phyloP scores from a whole-genome alignment of 176 grass and related monocot genomes.

The Juncus effusus region DNA sequence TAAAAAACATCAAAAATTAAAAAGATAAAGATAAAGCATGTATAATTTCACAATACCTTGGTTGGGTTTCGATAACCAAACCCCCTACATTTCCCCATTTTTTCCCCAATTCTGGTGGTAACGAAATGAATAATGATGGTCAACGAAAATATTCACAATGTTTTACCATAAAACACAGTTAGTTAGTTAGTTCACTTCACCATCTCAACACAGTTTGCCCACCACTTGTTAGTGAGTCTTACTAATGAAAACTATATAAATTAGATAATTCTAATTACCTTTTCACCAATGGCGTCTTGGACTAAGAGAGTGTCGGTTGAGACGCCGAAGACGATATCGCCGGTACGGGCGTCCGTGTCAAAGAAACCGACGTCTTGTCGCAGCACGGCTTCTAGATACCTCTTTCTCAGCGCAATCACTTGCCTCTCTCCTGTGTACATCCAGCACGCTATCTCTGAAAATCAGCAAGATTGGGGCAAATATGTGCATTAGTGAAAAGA shows the following conservation, averaged over 20 bases:
- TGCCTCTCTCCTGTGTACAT: slow-evolving; percentile 98
- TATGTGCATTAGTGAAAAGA: background rate
- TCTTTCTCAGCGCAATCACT: slow-evolving; percentile 63
- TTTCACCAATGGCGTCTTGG: slow-evolving; percentile 96
- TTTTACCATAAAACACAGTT: too few relatives aligned
- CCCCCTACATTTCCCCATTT: too few relatives aligned
- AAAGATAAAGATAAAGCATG: too few relatives aligned
- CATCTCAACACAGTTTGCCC: too few relatives aligned
- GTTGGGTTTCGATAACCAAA: too few relatives aligned
- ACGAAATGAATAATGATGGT: too few relatives aligned
- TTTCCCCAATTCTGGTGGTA: too few relatives aligned
- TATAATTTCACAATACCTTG: too few relatives aligned
- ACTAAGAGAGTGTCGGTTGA: slow-evolving; percentile 93
- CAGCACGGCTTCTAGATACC: slow-evolving; percentile 85
- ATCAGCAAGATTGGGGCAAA: background rate
- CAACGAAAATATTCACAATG: too few relatives aligned
- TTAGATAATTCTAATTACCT: slow-evolving; percentile 30
- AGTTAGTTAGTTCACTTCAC: too few relatives aligned
- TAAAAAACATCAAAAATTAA: background rate
- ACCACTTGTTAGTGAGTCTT: too few relatives aligned
- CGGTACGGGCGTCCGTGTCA: slow-evolving; percentile 90
- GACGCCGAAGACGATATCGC: slow-evolving; percentile 89
- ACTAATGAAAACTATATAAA: too few relatives aligned
- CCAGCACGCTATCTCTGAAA: slow-evolving; percentile 92
- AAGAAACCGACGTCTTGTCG: slow-evolving; percentile 97